Evolutionary conservation across 83 land plant species (phyloP).

Genomic region (Larix sibirica): DNA sequence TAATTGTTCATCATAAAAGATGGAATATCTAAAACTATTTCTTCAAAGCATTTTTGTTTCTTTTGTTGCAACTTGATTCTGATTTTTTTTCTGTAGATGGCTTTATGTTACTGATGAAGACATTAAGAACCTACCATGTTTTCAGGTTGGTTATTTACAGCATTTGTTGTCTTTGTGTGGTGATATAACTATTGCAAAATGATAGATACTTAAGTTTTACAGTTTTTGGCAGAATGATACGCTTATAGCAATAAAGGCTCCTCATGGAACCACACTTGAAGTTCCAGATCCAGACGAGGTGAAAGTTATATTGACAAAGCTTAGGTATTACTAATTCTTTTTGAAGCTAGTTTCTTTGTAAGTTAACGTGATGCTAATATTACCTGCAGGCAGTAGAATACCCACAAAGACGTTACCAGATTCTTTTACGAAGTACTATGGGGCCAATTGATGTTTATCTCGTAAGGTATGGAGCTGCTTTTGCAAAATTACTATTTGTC

Average conservation of each 20-base stretch:
- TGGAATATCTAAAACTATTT: neutral
- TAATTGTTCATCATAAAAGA: neutral
- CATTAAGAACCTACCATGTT: conserved; percentile 54
- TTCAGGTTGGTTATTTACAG: conserved; percentile 43
- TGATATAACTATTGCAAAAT: neutral
- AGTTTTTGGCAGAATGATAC: conserved; percentile 33
- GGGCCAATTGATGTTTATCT: conserved; percentile 90
- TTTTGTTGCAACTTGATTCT: neutral
- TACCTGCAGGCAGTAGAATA: conserved; percentile 56
- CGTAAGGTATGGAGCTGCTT: conserved; percentile 54
- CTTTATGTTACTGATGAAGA: conserved; percentile 68
- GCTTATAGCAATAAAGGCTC: conserved; percentile 77
- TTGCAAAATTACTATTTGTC: neutral
- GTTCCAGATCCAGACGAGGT: conserved; percentile 95
- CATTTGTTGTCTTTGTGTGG: neutral
- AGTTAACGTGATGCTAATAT: neutral
- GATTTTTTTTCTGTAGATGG: conserved; percentile 26
- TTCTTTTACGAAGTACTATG: conserved; percentile 69
- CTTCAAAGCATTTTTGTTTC: neutral
- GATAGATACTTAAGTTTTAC: neutral
- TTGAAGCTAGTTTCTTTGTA: neutral
- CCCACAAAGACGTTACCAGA: conserved; percentile 71
- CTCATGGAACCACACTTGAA: conserved; percentile 88
- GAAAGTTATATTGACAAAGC: neutral
- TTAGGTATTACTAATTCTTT: neutral